A percentile compares a stretch with the other conserved stretches of the same genome.
phyloP scores from a whole-genome alignment of 192 early-diverging fungal genomes.

The Dissophora globulifera region DNA sequence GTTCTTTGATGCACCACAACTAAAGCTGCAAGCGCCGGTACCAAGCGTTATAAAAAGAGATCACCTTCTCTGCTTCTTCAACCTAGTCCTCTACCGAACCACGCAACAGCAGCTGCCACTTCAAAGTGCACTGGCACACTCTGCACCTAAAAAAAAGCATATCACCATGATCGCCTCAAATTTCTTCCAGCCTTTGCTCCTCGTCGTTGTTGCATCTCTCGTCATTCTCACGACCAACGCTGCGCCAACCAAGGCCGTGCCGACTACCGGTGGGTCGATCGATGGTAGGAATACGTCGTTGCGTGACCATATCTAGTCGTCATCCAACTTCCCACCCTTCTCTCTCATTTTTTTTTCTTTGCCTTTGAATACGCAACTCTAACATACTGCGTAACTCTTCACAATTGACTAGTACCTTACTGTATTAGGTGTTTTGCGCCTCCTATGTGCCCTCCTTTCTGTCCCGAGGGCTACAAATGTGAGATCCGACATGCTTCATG shows the following conservation, averaged over 20 bases:
- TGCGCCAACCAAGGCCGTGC: too few species aligned
- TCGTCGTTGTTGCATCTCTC: constrained; percentile 7
- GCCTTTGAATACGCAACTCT: too few species aligned
- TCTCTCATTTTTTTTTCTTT: background rate
- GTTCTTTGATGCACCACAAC: too few species aligned
- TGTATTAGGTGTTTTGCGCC: constrained; percentile 29
- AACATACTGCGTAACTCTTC: too few species aligned
- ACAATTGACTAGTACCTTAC: too few species aligned
- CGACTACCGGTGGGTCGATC: too few species aligned
- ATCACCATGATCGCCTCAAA: constrained; percentile 10
- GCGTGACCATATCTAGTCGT: too few species aligned
- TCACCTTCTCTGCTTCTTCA: background rate
- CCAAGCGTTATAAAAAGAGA: too few species aligned
- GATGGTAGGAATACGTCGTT: too few species aligned
- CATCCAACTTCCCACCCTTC: too few species aligned
- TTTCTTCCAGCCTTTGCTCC: constrained; percentile 9
- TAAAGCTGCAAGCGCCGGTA: too few species aligned
- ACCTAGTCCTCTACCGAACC: background rate
- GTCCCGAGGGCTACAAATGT: background rate
- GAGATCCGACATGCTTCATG: constrained; percentile 6
- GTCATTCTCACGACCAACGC: constrained; percentile 12
- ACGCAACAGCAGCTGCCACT: background rate
- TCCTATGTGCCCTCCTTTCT: constrained; percentile 18
- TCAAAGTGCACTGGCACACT: background rate
- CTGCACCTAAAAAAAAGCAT: background rate